phyloP scores from a whole-genome alignment of 805 yeast genomes.

The Sporopachydermia lactativora region DNA sequence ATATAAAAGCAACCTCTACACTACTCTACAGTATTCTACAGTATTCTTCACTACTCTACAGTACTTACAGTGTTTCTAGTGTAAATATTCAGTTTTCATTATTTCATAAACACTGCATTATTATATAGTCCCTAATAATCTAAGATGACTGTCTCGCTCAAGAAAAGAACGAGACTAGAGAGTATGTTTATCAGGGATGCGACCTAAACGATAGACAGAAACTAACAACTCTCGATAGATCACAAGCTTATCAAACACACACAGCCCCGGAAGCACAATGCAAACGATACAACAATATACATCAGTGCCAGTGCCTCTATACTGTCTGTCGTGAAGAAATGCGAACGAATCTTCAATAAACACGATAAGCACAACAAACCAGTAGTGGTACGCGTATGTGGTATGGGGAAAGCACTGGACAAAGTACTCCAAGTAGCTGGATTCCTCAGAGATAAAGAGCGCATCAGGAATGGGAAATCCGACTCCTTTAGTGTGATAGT shows the following conservation, averaged over 20 bases:
- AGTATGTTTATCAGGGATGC: too few species aligned
- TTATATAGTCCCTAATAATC: too few species aligned
- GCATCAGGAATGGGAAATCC: slow-evolving; percentile 16
- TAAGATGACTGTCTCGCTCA: too few species aligned
- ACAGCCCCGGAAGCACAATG: slow-evolving; percentile 31
- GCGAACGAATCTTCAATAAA: slow-evolving; percentile 33
- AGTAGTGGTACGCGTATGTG: slow-evolving; percentile 41
- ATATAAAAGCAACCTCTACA: too few species aligned
- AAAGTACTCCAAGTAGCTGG: slow-evolving; percentile 49
- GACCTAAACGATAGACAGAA: too few species aligned
- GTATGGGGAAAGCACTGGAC: slow-evolving; percentile 64
- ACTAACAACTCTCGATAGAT: slow-evolving; percentile 5
- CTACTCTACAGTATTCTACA: too few species aligned
- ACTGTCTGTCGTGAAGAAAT: slow-evolving; percentile 56
- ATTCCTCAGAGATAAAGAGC: slow-evolving; percentile 37
- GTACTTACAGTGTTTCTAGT: too few species aligned
- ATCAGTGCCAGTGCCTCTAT: slow-evolving; percentile 58
- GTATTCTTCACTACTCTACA: too few species aligned
- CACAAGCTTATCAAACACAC: slow-evolving; percentile 38
- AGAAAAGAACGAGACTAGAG: too few species aligned
- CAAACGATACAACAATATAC: slow-evolving; percentile 34
- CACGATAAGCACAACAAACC: slow-evolving; percentile 28
- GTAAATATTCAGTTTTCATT: too few species aligned
- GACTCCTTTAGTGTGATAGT: slow-evolving; percentile 32
- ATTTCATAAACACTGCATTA: too few species aligned